Evolutionary conservation across 129 eudicot genomes (phyloP).

Genomic region (Mikania micrantha): DNA sequence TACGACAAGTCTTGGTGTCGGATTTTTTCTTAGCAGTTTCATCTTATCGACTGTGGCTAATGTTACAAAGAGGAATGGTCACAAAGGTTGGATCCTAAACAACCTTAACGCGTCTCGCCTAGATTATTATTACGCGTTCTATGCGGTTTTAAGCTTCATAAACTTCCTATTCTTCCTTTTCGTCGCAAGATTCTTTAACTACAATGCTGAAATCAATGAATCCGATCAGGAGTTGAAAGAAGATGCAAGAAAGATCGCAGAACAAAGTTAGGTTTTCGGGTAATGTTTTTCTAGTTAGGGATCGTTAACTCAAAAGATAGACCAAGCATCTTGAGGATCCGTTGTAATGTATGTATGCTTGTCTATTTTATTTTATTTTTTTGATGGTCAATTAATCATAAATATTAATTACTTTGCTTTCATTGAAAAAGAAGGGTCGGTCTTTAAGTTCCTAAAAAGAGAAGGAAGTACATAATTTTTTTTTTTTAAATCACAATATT

Average conservation of each 20-base stretch:
- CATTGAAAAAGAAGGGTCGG: no score
- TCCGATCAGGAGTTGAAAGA: constrained; percentile 18
- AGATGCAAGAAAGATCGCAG: constrained; percentile 9
- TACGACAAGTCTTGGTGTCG: constrained; percentile 50
- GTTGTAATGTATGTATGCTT: neutral
- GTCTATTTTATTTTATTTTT: neutral
- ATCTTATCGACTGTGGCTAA: constrained; percentile 44
- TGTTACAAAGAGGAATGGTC: constrained; percentile 46
- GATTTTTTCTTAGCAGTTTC: constrained; percentile 51
- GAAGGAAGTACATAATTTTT: no score
- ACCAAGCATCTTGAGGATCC: neutral
- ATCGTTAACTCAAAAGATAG: no score
- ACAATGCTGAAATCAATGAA: constrained; percentile 27
- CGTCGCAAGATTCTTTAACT: constrained; percentile 36
- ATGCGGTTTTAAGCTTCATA: constrained; percentile 36
- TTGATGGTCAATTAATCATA: neutral
- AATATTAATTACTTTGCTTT: neutral
- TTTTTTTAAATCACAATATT: no score
- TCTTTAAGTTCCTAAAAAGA: no score
- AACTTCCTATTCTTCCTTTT: constrained; percentile 51
- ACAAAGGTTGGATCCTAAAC: constrained; percentile 53
- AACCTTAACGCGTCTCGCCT: constrained; percentile 47
- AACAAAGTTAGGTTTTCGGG: constrained; percentile 13
- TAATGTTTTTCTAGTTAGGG: neutral
- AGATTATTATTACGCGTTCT: constrained; percentile 58